Conservation (phyloP, 768 basidiomycete species). For the Gloeopeniophorella convolvens region DNA sequence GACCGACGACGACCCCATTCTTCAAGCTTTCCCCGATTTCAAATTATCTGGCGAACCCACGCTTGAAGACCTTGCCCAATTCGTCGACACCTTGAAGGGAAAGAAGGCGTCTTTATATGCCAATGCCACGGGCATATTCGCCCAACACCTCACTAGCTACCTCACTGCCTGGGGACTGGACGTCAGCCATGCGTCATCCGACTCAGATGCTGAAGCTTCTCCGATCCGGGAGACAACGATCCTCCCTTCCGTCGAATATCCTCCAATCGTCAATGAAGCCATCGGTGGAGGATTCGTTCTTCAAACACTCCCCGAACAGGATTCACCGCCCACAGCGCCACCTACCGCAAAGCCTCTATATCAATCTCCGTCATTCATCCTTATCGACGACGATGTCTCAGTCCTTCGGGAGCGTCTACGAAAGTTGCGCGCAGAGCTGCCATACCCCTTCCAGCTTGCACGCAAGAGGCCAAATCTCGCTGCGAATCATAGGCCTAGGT, state of each 20-base stretch:
- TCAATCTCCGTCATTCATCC: slow-evolving; percentile 54
- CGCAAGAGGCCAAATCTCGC: slow-evolving; percentile 67
- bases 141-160: slow-evolving; percentile 88
- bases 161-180: slow-evolving; percentile 95
- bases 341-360: slow-evolving; percentile 17
- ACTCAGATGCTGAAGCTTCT: slow-evolving; percentile 42
- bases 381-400: slow-evolving; percentile 89
- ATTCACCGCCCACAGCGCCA: slow-evolving; percentile 10
- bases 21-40: slow-evolving; percentile 43
- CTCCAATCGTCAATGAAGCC: slow-evolving; percentile 4
- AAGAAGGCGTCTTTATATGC: slow-evolving; percentile 83
- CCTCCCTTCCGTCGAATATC: background rate
- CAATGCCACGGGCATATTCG: slow-evolving; percentile 80
- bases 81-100: slow-evolving; percentile 77
- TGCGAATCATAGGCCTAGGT: slow-evolving; percentile 64
- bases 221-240: slow-evolving; percentile 21
- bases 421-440: slow-evolving; percentile 54
- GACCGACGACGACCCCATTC: slow-evolving; percentile 41
- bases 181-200: slow-evolving; percentile 69
- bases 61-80: slow-evolving; percentile 67
- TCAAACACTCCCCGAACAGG: slow-evolving; percentile 19
- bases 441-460: slow-evolving; percentile 34
- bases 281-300: slow-evolving; percentile 9
- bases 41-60: slow-evolving; percentile 64
- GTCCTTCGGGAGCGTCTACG: slow-evolving; percentile 72